Evolutionary conservation across 805 yeast species (phyloP), one percentile per base, ranked within the genome.

Genomic region (Limtongia smithiae): DNA sequence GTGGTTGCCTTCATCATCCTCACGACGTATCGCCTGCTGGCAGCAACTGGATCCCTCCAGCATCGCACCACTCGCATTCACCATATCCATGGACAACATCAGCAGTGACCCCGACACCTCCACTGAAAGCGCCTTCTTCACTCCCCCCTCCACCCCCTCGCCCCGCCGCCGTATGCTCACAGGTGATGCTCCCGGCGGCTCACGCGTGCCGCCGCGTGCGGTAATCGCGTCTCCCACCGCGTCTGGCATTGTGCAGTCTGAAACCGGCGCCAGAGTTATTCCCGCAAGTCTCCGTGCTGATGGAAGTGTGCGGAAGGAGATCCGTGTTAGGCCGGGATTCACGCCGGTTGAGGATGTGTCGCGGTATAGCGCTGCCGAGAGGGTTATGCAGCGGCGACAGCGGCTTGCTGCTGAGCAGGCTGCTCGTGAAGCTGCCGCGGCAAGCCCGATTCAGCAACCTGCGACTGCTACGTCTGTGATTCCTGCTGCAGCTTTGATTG

Each of bases 241-340:
- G 9, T 37, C 56, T 4, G 57, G 57, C n/a, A 53, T 60, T 21
- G 37, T 39, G 12, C 34, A 37, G 33, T 18, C 44, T 6, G 37
- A 30, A 14, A 11, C 30, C 1, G 58, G 58, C 4, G 48, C 51
- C n/a, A 33, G 54, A 3, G 40, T 54, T 5, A 42, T 55, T 15
- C 54, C 54, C 15, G 60, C 64, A 6, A 38, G 65, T 1, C 49
- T 57, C 9, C 50, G 68, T 15, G 48, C 59, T 9, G 68, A 65
- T 54, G 68, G 68, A 8, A 47, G 63, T 3, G 49, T 62, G 12
- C 27, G 68, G 21, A 61, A 55, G 39, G 53, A 51, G 12, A 45
- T 59, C 37, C 54, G 50, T 38, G 54, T 65, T 20, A 40, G 64
- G 24, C 65, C 65, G 3, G 68, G 68, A 3, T 65, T 37, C 44